Base-by-base conservation (phyloP, 257 asterid species). In the Euphrasia confusa region DNA sequence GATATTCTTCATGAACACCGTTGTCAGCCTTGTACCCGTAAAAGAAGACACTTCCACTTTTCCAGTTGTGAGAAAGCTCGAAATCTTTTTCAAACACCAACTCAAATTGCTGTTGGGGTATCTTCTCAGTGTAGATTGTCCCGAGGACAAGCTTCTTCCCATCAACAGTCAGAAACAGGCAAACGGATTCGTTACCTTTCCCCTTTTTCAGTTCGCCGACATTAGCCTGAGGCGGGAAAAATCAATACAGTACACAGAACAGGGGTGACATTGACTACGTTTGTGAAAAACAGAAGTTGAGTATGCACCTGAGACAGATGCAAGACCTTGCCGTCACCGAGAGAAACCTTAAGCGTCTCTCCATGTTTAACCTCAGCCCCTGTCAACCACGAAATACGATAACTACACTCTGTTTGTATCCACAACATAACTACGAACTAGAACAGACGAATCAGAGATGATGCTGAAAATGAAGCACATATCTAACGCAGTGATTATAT, bases 261-360 rank as follows among this genome's bases (percentile, higher is more conserved):
- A 4, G 26, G 42, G 28, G 4, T 3, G 42, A 10, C 61, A 24
- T 30, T 30, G 5, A 30, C 33, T 4, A 30, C 33, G 5, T 4
- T 4, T 5, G 5, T 10, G 4, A n/a, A 54, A 54, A 72, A 14
- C 42, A 13, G 28, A 68, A 40, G 32, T 10, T 10, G 24, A 12
- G 24, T 14, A 59, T 57, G 82, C 95, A 84, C 97, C 97, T 86
- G 95, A 47, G 97, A 86, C 50, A 89, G 81, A 79, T 86, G 97
- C 80, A 89, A 44, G 61, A 84, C 75, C 75, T 48, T 50, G 35
- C 75, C 84, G 12, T 73, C 78, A 35, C 80, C 90, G 59, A 87
- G 83, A 13, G 40, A 44, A 12, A 89, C 97, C 68, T 70, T 66
- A 17, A 80, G 75, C 6, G 83, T 64, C 64, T 74, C 76, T 42